Evolutionary conservation across 768 basidiomycete species (phyloP).

Genomic region (Leccinum disarticulatum): DNA sequence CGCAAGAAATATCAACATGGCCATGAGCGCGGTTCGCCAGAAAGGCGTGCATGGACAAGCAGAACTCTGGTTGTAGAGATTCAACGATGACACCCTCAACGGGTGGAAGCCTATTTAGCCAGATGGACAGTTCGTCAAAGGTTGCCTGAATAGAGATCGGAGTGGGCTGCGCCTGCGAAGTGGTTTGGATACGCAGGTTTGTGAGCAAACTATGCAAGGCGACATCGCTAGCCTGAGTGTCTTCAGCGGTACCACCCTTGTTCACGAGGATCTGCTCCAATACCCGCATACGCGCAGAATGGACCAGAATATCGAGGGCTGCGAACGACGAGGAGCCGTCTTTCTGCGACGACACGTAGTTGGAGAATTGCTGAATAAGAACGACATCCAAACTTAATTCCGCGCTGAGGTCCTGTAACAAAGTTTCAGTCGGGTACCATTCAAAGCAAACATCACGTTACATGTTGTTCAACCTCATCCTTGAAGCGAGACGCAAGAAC

Average conservation of each 20-base stretch:
- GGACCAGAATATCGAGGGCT: constrained; percentile 44
- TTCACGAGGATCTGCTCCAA: constrained; percentile 44
- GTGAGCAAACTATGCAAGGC: constrained; percentile 17
- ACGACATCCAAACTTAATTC: constrained; percentile 43
- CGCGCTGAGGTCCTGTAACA: constrained; percentile 35
- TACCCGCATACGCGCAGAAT: constrained; percentile 40
- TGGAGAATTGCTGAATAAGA: constrained; percentile 40
- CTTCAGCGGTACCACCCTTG: not conserved
- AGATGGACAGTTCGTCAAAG: constrained; percentile 19
- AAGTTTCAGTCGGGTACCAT: constrained; percentile 7
- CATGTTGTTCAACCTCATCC: constrained; percentile 46
- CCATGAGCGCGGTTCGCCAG: constrained; percentile 15
- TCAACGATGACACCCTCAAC: not conserved
- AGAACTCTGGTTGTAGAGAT: constrained; percentile 19
- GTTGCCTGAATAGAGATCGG: constrained; percentile 3
- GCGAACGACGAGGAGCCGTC: constrained; percentile 17
- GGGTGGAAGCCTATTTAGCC: constrained; percentile 10
- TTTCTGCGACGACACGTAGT: constrained; percentile 27
- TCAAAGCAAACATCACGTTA: constrained; percentile 29
- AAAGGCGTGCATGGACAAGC: constrained; percentile 19
- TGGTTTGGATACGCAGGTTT: constrained; percentile 16
- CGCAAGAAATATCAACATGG: constrained; percentile 20
- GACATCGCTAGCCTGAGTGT: constrained; percentile 17
- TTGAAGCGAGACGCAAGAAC: constrained; percentile 44
- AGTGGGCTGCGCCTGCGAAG: constrained; percentile 1